Base-by-base conservation (phyloP, 2,329 filamentous ascomycete genomes). In the Talaromyces sp. region DNA sequence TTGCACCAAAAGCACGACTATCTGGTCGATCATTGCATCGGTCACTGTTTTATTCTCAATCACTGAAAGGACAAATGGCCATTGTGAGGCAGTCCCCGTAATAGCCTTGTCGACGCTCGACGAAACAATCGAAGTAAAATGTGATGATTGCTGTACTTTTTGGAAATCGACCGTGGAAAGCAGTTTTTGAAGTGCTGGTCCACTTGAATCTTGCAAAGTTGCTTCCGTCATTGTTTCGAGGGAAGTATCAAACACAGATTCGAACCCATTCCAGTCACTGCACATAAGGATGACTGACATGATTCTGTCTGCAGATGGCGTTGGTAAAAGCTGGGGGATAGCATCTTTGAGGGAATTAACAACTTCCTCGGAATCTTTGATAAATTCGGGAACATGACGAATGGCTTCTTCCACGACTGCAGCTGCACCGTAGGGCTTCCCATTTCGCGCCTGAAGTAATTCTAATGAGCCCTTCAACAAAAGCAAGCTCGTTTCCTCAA, bases 361-460 rank as follows among this genome's bases (percentile, higher is more conserved):
- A 13, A 88, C 76, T n/a, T 77, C 73, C 15, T 75, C 67, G 13
- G 81, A 79, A 2, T 71, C 69, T 41, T 80, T 68, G 2, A 85
- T 70, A 3, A 82, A 68, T 25, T 74, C 68, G 1, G 79, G 79
- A 58, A 81, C 78, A 11, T 77, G 77, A 31, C 78, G 77, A 31
- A 87, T 70, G 19, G 85, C 78, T 65, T 83, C 79, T 65, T 86
- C 82, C n/a, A 89, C 72, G 4, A 85, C 80, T 9, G 81, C 84
- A 22, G 87, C 85, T 57, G 87, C 86, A n/a, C 86, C 86, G 71
- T 88, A 90, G 2, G 87, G 87, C 71, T 89, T 89, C 13, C 88
- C 88, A 69, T 88, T 86, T 39, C 87, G 78, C 35, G 78, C 78
- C 45, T 78, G 79, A 10, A 89, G 71, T 0, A 85, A 74, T 39